Base-by-base conservation (phyloP, 768 basidiomycete species). In the Phallus indusiatus region DNA sequence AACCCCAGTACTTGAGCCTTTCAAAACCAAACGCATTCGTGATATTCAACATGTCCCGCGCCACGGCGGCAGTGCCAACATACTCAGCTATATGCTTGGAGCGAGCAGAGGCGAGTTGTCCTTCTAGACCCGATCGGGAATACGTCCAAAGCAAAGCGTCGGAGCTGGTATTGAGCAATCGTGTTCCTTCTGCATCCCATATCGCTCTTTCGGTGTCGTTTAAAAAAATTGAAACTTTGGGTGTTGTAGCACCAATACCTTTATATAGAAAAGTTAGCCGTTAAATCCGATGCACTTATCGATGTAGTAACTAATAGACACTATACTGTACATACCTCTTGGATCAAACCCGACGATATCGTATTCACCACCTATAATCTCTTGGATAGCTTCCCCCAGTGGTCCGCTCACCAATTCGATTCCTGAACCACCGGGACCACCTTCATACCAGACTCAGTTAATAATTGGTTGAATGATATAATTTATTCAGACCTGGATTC, bases 261-360 rank as follows among this genome's bases (percentile, higher is more conserved):
- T n/a, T n/a, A 34, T 20, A 17, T 28, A 33, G 21, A 21, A 14
- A 52, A 9, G n/a, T 50, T 52, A 35, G 50, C 34, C 12, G n/a
- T 28, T 28, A 7, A 28, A 7, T 7, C 28, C 11, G 8, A 20
- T 34, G 51, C 10, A 21, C 9, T 20, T 22, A 10, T 24, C n/a
- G 21, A 14, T 48, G 8, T n/a, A n/a, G 21, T 16, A 24, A 35
- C 22, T 4, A 42, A n/a, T n/a, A n/a, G n/a, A n/a, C n/a, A n/a
- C n/a, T n/a, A n/a, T n/a, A n/a, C n/a, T n/a, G n/a, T n/a, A n/a
- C n/a, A 34, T 61, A 76, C 76, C 77, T 68, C 76, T 64, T 14
- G 77, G 77, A 63, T 80, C 78, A 60, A 78, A 79, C 2, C 75
- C 71, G 11, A 80, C 69, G 3, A 79, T 62, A 55, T 80, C 77